Evolutionary conservation across 2,329 filamentous ascomycete species (phyloP), one percentile per base, ranked within the genome.

Genomic region (Beauveria brongniartii): DNA sequence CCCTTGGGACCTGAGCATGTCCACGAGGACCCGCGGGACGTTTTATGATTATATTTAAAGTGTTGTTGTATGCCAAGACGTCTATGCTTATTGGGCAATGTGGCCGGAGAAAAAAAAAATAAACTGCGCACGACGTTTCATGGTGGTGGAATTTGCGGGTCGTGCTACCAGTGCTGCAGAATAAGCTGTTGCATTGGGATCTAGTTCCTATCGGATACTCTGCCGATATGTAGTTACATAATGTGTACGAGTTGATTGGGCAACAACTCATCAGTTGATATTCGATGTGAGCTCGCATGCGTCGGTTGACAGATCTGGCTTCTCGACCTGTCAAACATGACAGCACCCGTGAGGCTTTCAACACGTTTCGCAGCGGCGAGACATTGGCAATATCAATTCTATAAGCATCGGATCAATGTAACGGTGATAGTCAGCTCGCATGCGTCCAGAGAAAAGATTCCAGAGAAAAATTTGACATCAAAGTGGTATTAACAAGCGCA

Each of bases 111-210:
- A 9, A 14, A 18, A 14, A 18, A 18, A 58, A 51, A 30, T 30
- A 30, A 30, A 30, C 24, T 50, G 46, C 34, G 55, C 55, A 58
- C 28, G 14, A 26, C 20, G 55, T 57, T 57, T 57, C 55, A 57
- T n/a, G 20, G 46, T 24, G 30, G 47, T 51, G 55, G 55, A 34
- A 46, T 46, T 40, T 57, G 55, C 54, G 55, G 55, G 55, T 51
- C 55, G 14, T 20, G 34, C 9, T n/a, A 34, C 34, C 34, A 16
- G 14, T 37, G 34, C 18, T 28, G 28, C 20, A 14, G n/a, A 57
- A 34, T 40, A 40, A 26, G 2, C 43, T 30, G 16, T 48, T 48
- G 34, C 44, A 24, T 28, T 40, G 26, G 55, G 30, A 20, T n/a
- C 30, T 30, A 28, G 54, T 28, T 28, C 47, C 28, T 20, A 20